Percentiles rank a stretch among this genome's conserved stretches.
Conservation (phyloP, 2,329 filamentous ascomycete species). For the Juglanconis oblonga region DNA sequence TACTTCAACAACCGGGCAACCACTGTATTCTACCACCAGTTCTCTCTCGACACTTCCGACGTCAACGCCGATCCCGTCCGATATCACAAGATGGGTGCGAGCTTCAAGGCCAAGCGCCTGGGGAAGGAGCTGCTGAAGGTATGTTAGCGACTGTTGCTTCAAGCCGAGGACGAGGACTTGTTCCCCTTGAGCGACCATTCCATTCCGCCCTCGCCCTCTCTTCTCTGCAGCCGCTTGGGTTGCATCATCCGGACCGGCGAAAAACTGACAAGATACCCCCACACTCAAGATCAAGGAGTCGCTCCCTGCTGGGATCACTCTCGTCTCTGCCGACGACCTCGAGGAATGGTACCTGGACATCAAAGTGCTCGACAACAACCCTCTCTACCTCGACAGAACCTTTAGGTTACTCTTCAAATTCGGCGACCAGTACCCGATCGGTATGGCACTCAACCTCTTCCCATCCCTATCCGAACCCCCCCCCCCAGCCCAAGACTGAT, state of each 20-base stretch:
- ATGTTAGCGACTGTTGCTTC: conserved; percentile 9
- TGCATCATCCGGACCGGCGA: background rate
- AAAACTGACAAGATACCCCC: conserved; percentile 1
- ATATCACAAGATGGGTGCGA: conserved; percentile 34
- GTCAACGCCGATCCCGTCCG: background rate
- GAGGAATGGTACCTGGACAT: conserved; percentile 94
- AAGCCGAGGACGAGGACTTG: background rate
- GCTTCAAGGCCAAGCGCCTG: conserved; percentile 54
- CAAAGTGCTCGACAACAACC: conserved; percentile 83
- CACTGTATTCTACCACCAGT: background rate
- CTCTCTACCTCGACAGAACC: conserved; percentile 75
- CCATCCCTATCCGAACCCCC: background rate
- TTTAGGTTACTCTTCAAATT: conserved; percentile 90
- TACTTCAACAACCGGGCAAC: background rate
- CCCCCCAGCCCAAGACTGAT: background rate
- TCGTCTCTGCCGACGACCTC: conserved; percentile 79
- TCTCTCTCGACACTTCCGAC: background rate
- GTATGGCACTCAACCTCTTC: conserved; percentile 42
- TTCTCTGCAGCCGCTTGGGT: background rate
- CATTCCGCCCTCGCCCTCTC: background rate
- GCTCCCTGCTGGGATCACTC: conserved; percentile 67
- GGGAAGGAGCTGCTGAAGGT: conserved; percentile 60
- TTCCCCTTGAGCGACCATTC: background rate
- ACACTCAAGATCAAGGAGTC: conserved; percentile 50
- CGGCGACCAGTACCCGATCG: conserved; percentile 81